Conservation (phyloP, 2,329 filamentous ascomycete species). For the Xylariaceae sp. region DNA sequence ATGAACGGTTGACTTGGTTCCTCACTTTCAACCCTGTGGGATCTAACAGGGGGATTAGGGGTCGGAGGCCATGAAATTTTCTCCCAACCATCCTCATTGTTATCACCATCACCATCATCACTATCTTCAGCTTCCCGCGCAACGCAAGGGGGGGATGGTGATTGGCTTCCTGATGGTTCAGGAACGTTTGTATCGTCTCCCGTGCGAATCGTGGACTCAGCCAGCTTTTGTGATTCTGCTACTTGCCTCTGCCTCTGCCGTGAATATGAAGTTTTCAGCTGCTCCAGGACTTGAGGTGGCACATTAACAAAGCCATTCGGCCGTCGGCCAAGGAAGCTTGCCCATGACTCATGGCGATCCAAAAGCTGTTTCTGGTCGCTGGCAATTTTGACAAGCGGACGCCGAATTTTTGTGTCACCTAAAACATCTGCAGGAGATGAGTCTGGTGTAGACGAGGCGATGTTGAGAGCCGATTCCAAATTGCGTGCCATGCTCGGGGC, state of each 20-base stretch:
- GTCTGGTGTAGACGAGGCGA: slow-evolving; percentile 18
- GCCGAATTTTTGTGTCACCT: slow-evolving; percentile 46
- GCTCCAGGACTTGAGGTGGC: slow-evolving; percentile 43
- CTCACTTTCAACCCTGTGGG: slow-evolving; percentile 11
- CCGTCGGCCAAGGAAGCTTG: slow-evolving; percentile 29
- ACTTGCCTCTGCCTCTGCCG: slow-evolving; percentile 27
- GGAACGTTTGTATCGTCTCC: background rate
- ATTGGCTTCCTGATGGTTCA: slow-evolving; percentile 12
- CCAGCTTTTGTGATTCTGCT: slow-evolving; percentile 7
- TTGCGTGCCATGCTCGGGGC: slow-evolving; percentile 27
- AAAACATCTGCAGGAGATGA: slow-evolving; percentile 35
- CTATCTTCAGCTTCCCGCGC: slow-evolving; percentile 4
- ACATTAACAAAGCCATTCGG: slow-evolving; percentile 41
- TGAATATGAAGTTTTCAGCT: slow-evolving; percentile 33
- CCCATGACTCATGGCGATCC: slow-evolving; percentile 50
- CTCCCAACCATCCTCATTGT: slow-evolving; percentile 4
- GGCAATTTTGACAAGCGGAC: slow-evolving; percentile 53
- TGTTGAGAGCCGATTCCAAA: background rate
- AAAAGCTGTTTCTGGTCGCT: slow-evolving; percentile 58
- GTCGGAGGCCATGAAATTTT: slow-evolving; percentile 25
- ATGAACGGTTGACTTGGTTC: slow-evolving; percentile 29
- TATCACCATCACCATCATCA: slow-evolving; percentile 8
- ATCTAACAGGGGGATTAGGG: slow-evolving; percentile 14
- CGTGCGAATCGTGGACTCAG: background rate
- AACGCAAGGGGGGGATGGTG: background rate